These are phyloP conservation scores for Hymenoscyphus linearis DNA, from an alignment of 2,329 filamentous ascomycete genomes.

Conservation along the genomic window DNA sequence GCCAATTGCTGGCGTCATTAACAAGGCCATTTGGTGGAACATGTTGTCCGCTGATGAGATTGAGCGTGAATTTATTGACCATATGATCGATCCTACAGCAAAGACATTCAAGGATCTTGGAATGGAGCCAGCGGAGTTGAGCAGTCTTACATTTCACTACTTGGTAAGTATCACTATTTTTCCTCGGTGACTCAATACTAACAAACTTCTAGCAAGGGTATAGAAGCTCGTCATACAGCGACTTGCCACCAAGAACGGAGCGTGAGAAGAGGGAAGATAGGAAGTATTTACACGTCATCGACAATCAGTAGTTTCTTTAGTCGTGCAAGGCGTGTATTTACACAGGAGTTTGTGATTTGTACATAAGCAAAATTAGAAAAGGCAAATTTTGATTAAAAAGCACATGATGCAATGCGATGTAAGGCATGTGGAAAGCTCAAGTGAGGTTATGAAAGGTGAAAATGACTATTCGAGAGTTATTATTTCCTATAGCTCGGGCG, in stretches of 20 bases:
- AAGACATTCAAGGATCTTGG: slow-evolving; percentile 95
- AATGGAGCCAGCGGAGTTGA: slow-evolving; percentile 83
- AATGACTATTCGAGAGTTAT: not conserved
- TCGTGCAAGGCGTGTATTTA: slow-evolving; percentile 8
- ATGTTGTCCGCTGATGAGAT: slow-evolving; percentile 78
- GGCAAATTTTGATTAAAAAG: not conserved
- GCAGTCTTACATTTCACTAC: slow-evolving; percentile 87
- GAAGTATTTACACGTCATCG: slow-evolving; percentile 92
- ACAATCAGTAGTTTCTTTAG: slow-evolving; percentile 62
- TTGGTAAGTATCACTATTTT: slow-evolving; percentile 54
- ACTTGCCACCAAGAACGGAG: slow-evolving; percentile 90
- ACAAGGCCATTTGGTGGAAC: slow-evolving; percentile 85
- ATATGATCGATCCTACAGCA: slow-evolving; percentile 80
- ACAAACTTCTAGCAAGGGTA: slow-evolving; percentile 68
- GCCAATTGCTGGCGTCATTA: slow-evolving; percentile 67
- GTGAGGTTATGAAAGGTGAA: not conserved
- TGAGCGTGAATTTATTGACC: slow-evolving; percentile 88
- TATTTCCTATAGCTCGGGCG: not conserved
- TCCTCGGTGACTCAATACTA: slow-evolving; percentile 23
- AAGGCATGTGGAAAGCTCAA: not conserved
- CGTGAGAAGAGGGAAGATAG: slow-evolving; percentile 91
- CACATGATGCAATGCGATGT: not conserved
- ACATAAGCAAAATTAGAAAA: slow-evolving; percentile 32
- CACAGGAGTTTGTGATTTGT: slow-evolving; percentile 28
- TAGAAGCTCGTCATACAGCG: slow-evolving; percentile 83